Percentiles rank a stretch among this genome's conserved stretches.
Evolutionary conservation across 164 flowering plant species (phyloP).

Genomic region (Annona squamosa): DNA sequence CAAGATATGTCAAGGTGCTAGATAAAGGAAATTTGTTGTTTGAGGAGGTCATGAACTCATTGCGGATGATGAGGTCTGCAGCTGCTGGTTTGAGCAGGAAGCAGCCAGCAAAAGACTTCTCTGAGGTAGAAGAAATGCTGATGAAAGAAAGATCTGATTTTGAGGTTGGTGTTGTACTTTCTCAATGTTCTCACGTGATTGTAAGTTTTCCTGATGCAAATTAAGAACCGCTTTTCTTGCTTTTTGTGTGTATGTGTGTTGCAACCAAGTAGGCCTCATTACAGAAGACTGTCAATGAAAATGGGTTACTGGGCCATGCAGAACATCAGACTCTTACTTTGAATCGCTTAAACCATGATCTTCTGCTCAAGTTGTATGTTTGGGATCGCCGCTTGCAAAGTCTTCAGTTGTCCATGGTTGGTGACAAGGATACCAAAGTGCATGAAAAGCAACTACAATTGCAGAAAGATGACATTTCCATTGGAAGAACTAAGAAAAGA

Average conservation of each 20-base stretch:
- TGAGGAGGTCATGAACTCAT: slow-evolving; percentile 39
- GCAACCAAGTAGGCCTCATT: slow-evolving; percentile 30
- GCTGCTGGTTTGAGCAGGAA: slow-evolving; percentile 14
- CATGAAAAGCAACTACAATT: slow-evolving; percentile 10
- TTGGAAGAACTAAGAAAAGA: slow-evolving; percentile 5
- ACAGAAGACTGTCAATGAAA: slow-evolving; percentile 26
- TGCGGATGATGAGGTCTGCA: slow-evolving; percentile 38
- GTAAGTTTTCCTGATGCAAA: background rate
- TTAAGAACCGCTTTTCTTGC: background rate
- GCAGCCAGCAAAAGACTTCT: slow-evolving; percentile 31
- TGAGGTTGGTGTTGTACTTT: slow-evolving; percentile 49
- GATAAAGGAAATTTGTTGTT: slow-evolving; percentile 52
- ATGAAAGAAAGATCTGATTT: slow-evolving; percentile 54
- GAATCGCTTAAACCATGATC: slow-evolving; percentile 59
- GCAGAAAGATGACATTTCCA: slow-evolving; percentile 16
- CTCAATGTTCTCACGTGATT: background rate
- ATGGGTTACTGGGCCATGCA: slow-evolving; percentile 26
- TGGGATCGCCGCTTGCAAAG: slow-evolving; percentile 74
- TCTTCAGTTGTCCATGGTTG: slow-evolving; percentile 25
- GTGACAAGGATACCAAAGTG: slow-evolving; percentile 10
- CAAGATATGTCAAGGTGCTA: slow-evolving; percentile 37
- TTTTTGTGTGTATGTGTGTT: background rate
- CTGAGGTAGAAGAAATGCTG: slow-evolving; percentile 59
- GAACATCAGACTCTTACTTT: slow-evolving; percentile 44
- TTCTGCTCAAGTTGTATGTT: slow-evolving; percentile 57